Base-by-base conservation (phyloP, 441 rosid genomes). In the Brassica hybrid region DNA sequence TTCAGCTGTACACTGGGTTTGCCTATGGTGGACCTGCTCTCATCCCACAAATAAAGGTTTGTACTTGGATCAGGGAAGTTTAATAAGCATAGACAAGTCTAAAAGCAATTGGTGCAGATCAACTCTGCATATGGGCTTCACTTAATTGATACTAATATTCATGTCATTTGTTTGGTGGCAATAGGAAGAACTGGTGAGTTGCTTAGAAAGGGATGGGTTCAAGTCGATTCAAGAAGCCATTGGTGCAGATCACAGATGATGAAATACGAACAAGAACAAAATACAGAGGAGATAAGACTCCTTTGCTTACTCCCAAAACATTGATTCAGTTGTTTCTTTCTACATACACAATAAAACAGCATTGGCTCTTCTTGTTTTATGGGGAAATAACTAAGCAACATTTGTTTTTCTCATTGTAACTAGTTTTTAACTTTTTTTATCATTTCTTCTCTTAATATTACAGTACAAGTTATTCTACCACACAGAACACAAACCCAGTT, bases 171-270 rank as follows among this genome's bases (percentile, higher is more conserved):
- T 6, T 56, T 63, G 62, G 58, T 79, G 60, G 52, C 32, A 41
- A 68, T 30, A 79, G 82, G 94, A 89, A 80, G 99, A 93, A 76
- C 81, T 95, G 48, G 97, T 93, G 0, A 88, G 82, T 52, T 95
- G 98, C 84, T 80, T n/a, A n/a, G n/a, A n/a, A n/a, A n/a, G n/a
- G n/a, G n/a, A n/a, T n/a, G n/a, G n/a, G n/a, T n/a, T n/a, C n/a
- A n/a, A n/a, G n/a, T n/a, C n/a, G n/a, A n/a, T n/a, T n/a, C n/a
- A n/a, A n/a, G n/a, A n/a, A n/a, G n/a, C n/a, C n/a, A n/a, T n/a
- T n/a, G n/a, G n/a, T n/a, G n/a, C n/a, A n/a, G n/a, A n/a, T n/a
- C n/a, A n/a, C n/a, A n/a, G n/a, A n/a, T n/a, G n/a, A n/a, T n/a
- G n/a, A n/a, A n/a, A n/a, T n/a, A n/a, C n/a, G n/a, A n/a, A n/a